Evolutionary conservation across 2,329 filamentous ascomycete species (phyloP).

Genomic region (Tolypocladium tundrense): DNA sequence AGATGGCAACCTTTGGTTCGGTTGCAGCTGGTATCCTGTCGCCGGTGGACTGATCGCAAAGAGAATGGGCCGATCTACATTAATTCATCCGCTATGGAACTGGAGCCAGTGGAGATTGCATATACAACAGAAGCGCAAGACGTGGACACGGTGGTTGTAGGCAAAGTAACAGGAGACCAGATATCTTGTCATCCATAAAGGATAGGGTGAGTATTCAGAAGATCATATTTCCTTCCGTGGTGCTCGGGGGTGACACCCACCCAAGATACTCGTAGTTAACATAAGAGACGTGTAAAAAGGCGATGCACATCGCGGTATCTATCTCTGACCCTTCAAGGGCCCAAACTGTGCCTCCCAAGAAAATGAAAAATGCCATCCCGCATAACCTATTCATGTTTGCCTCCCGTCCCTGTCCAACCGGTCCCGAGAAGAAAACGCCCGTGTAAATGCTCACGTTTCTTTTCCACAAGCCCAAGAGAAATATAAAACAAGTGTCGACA

Average conservation of each 20-base stretch:
- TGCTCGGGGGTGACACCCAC: background rate
- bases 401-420: background rate
- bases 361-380: background rate
- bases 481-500: background rate
- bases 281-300: background rate
- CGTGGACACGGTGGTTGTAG: no score
- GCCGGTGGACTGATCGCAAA: no score
- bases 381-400: background rate
- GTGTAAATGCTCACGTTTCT: background rate
- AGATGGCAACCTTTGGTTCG: background rate
- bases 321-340: background rate
- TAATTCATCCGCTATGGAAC: no score
- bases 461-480: background rate
- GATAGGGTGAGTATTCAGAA: background rate
- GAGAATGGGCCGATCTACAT: no score
- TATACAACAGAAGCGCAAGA: no score
- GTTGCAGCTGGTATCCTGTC: no score
- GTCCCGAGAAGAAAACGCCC: background rate
- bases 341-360: background rate
- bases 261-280: background rate
- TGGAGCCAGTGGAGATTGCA: no score
- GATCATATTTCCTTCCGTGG: background rate
- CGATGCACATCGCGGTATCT: background rate
- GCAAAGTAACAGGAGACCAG: no score
- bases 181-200: no score